Base-by-base conservation (phyloP, 2,329 filamentous ascomycete species). In the Scorias spongiosa region DNA sequence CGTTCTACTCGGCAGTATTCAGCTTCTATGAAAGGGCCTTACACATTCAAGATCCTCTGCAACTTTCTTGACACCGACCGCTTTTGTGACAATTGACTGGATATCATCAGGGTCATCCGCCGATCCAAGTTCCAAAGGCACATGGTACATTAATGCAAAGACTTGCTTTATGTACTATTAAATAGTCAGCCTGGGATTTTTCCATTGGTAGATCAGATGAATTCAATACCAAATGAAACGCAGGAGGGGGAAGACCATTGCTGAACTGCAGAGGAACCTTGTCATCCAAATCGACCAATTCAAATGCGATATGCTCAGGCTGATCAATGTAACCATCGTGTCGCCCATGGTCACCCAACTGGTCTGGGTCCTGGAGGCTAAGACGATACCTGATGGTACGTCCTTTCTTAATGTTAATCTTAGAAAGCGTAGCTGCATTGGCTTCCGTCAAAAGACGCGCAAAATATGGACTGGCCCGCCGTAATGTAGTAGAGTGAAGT, bases 61-160 rank as follows among this genome's bases (percentile, higher is more conserved):
- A 10, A 70, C 63, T 11, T 65, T 56, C 39, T 68, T 56, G 8
- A 73, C 55, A 4, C 59, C 57, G 29, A 65, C 53, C 15, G 64
- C 64, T 39, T 64, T 62, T 2, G 51, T 44, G n/a, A 72, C 58
- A 0, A 68, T 57, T 7, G 55, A 48, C 7, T 51, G 50, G 44
- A 73, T 62, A 32, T 50, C 51, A 6, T 57, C 54, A 12, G 32
- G 32, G 44, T 63, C 57, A 42, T 54, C 53, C 4, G 54, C 52
- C 46, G 67, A 59, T 43, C 63, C 62, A 36, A 72, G 57, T 9
- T 57, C 47, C 29, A 70, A 55, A 1, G 61, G 54, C 15, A 57
- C 57, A 47, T 64, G 63, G 58, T 72, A 71, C 50, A 72, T 64
- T 15, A 65, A 59, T 30, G 66, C 65, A 43, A 73, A 55, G 14